Conservation (phyloP, 1,284 basidiomycete species). For the Schizopora paradoxa region DNA sequence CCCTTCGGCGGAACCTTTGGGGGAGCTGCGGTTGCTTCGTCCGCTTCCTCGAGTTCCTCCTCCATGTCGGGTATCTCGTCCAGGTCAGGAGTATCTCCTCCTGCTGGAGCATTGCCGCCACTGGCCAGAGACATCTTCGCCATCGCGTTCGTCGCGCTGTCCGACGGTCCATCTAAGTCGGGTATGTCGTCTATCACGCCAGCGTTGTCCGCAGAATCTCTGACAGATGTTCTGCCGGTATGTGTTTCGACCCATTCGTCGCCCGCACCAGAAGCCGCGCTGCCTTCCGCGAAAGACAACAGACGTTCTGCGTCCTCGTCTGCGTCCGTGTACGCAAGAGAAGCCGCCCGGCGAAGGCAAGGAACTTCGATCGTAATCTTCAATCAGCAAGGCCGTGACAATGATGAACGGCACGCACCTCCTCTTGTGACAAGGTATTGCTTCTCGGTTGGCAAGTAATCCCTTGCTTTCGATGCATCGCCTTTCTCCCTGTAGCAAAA, state of each 20-base stretch:
- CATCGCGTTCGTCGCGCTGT: conserved; percentile 36
- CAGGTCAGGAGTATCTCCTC: conserved; percentile 66
- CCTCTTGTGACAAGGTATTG: conserved; percentile 94
- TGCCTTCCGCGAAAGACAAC: conserved; percentile 68
- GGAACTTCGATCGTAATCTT: conserved; percentile 50
- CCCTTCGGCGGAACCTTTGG: conserved; percentile 41
- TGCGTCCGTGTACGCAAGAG: conserved; percentile 89
- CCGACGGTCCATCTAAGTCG: conserved; percentile 52
- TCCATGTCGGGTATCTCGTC: conserved; percentile 95
- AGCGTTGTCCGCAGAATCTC: conserved; percentile 48
- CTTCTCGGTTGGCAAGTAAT: conserved; percentile 91
- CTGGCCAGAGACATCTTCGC: conserved; percentile 36
- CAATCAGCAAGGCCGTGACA: conserved; percentile 1
- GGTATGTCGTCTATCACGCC: conserved; percentile 78
- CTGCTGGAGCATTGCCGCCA: conserved; percentile 38
- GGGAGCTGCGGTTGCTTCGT: conserved; percentile 78
- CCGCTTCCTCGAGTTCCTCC: conserved; percentile 74
- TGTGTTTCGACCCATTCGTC: conserved; percentile 90
- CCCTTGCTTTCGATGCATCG: conserved; percentile 76
- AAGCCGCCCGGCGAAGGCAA: conserved; percentile 85
- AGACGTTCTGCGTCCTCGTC: conserved; percentile 93
- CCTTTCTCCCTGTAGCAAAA: conserved; percentile 72
- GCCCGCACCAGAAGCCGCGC: conserved; percentile 44
- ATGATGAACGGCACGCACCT: conserved; percentile 31
- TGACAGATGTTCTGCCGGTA: conserved; percentile 55